A percentile compares a stretch with the other conserved stretches of the same genome.
phyloP scores from a whole-genome alignment of 768 basidiomycete species.

The Strobilomyces dryophilus region DNA sequence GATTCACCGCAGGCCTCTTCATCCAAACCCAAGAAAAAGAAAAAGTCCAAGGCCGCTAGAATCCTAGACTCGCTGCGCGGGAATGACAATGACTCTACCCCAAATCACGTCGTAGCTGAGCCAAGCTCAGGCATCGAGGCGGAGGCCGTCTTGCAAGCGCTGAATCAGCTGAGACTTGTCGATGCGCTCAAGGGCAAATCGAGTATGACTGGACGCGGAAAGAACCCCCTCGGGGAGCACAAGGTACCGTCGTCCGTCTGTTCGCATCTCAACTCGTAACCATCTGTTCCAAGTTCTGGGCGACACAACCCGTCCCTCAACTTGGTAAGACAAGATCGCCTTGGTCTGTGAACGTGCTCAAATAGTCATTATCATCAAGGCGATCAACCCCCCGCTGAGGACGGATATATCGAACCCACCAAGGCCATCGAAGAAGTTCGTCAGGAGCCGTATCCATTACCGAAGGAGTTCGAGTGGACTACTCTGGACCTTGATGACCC shows the following conservation, averaged over 20 bases:
- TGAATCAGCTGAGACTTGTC: constrained; percentile 80
- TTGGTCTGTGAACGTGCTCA: neutral
- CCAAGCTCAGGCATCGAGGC: constrained; percentile 46
- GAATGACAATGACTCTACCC: constrained; percentile 41
- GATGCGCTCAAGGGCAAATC: constrained; percentile 82
- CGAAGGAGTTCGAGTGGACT: constrained; percentile 91
- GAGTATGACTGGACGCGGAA: constrained; percentile 69
- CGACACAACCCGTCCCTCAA: constrained; percentile 95
- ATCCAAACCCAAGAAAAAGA: constrained; percentile 78
- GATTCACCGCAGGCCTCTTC: constrained; percentile 32
- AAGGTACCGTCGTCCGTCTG: constrained; percentile 53
- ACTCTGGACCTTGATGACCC: constrained; percentile 74
- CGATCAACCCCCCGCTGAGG: constrained; percentile 60
- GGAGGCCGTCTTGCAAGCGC: constrained; percentile 61
- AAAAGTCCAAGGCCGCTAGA: constrained; percentile 70
- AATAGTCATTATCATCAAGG: constrained; percentile 35
- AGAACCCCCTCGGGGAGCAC: constrained; percentile 82
- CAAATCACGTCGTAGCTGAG: constrained; percentile 63
- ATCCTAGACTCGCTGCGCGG: constrained; percentile 36
- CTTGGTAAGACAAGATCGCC: constrained; percentile 42
- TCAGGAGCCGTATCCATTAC: constrained; percentile 84
- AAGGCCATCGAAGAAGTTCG: constrained; percentile 74
- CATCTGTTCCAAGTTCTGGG: constrained; percentile 73
- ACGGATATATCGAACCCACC: constrained; percentile 87
- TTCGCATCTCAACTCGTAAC: constrained; percentile 3